These are phyloP conservation scores for Phoenix dactylifera DNA, from an alignment of 176 grass and related monocot genomes.

Conservation along the genomic window DNA sequence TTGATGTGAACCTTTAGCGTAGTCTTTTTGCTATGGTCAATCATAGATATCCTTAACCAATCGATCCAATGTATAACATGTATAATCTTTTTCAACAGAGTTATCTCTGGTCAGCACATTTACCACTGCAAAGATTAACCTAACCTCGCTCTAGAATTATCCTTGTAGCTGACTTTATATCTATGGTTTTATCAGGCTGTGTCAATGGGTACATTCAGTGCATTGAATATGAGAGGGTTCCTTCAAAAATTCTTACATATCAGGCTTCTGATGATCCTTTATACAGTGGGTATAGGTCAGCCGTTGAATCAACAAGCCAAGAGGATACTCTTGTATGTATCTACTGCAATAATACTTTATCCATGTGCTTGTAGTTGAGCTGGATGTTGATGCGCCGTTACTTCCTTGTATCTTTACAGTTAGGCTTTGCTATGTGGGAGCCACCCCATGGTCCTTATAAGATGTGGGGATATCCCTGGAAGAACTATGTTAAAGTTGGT, in stretches of 20 bases:
- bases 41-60: no score
- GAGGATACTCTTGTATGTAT: conserved; percentile 73
- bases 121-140: no score
- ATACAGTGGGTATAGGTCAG: conserved; percentile 82
- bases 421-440: conserved; percentile 92
- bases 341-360: conserved; percentile 20
- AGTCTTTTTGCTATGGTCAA: no score
- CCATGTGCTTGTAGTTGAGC: conserved; percentile 2
- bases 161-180: no score
- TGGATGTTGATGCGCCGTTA: conserved; percentile 21
- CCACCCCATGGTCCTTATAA: conserved; percentile 91
- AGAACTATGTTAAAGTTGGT: conserved; percentile 66
- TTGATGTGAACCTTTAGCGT: no score
- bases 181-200: conserved; percentile 37
- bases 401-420: conserved; percentile 30
- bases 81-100: no score
- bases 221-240: conserved; percentile 83
- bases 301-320: conserved; percentile 65
- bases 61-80: no score
- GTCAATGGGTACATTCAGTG: conserved; percentile 86
- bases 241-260: conserved; percentile 90
- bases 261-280: conserved; percentile 91
- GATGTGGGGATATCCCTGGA: conserved; percentile 80
- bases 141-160: no score
- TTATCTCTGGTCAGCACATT: no score